These are phyloP conservation scores for Sideroxylon spinosum DNA, from an alignment of 179 eudicot genomes.

Conservation along the genomic window DNA sequence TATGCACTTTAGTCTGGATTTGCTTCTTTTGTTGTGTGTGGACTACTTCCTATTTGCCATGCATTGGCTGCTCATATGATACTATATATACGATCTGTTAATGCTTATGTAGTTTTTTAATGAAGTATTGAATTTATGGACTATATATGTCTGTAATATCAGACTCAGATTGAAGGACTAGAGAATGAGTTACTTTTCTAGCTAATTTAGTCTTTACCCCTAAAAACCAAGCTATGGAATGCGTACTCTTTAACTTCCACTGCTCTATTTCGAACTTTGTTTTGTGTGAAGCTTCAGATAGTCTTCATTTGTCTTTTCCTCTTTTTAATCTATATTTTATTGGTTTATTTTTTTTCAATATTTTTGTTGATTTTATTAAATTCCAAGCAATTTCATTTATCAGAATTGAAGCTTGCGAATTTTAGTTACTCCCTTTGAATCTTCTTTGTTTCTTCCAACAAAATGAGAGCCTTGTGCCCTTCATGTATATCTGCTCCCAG, in stretches of 20 bases:
- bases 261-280: no score
- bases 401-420: no score
- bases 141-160: not conserved
- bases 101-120: slow-evolving; percentile 10
- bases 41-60: not conserved
- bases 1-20: not conserved
- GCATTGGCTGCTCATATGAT: not conserved
- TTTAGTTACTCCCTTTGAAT: no score
- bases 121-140: not conserved
- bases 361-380: no score
- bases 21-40: not conserved
- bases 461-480: no score
- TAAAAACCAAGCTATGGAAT: not conserved
- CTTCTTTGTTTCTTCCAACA: no score
- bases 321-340: no score
- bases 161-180: not conserved
- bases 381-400: no score
- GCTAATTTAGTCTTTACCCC: not conserved
- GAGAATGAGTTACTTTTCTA: not conserved
- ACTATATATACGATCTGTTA: not conserved
- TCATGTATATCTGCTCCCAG: no score
- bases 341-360: no score
- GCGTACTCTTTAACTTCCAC: not conserved
- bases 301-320: no score
- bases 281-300: no score